Base-by-base conservation (phyloP, 106 monocot species). In the Acorus gramineus region DNA sequence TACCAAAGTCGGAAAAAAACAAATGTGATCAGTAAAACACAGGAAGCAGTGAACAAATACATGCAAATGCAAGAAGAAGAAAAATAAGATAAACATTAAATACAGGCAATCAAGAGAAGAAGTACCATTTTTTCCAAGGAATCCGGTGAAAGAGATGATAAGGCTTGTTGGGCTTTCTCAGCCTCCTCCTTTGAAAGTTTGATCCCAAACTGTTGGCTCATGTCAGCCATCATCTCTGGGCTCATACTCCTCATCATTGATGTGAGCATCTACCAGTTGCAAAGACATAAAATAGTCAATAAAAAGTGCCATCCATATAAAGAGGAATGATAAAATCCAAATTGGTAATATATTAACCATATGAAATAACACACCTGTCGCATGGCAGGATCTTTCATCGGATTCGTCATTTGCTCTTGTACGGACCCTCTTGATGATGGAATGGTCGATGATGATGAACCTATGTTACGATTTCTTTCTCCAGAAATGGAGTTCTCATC, bases 231-330 rank as follows among this genome's bases (percentile, higher is more conserved):
- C 85, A 88, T 91, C 67, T 98, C 98, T 52, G 98, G 98, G 56
- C 75, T 91, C 78, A 98, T 91, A 53, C 80, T 92, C 75, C 83
- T 85, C 88, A 98, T 85, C 98, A 98, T 92, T 46, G 85, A 79
- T 60, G 85, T 64, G 70, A 91, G 83, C 98, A 92, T 91, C 98
- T 98, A 75, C 46, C 69, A 69, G 57, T 76, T 69, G 60, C 50
- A 46, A 7, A 63, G 47, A 2, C 46, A 1, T 47, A 55, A 49
- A 28, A 49, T 4, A 44, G 49, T 11, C 50, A 5, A 55, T 50
- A 50, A 11, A 67, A n/a, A n/a, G n/a, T n/a, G n/a, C n/a, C n/a
- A n/a, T n/a, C n/a, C n/a, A n/a, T n/a, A n/a, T n/a, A n/a, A n/a
- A n/a, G n/a, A n/a, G n/a, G n/a, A n/a, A n/a, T n/a, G n/a, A n/a